These are phyloP conservation scores for Rhododendron griersonianum DNA, from an alignment of 148 eudicot genomes.

Conservation along the genomic window DNA sequence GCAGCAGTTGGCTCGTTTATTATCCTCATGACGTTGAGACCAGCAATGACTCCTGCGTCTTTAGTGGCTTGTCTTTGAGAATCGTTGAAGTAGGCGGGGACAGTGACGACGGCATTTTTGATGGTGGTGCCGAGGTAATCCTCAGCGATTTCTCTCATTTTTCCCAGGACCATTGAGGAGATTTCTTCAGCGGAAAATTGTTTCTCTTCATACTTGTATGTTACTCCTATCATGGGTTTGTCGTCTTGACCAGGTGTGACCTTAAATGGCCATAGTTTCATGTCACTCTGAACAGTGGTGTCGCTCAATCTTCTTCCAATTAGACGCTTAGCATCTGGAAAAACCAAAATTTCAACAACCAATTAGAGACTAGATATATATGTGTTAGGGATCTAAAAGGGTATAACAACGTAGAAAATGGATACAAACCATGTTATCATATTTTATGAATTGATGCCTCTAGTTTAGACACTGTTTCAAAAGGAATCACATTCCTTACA, in stretches of 20 bases:
- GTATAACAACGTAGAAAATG: neutral
- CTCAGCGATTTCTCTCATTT: constrained; percentile 1
- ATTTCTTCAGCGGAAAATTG: constrained; percentile 1
- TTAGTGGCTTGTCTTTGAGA: too few species aligned
- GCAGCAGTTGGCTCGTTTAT: too few species aligned
- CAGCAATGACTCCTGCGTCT: too few species aligned
- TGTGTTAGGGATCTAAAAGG: neutral
- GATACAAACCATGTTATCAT: too few species aligned
- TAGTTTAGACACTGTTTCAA: too few species aligned
- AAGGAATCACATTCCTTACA: too few species aligned
- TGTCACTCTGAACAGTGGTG: neutral
- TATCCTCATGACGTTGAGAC: too few species aligned
- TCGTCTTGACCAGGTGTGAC: neutral
- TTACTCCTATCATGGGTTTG: constrained; percentile 6
- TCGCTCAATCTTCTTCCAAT: neutral
- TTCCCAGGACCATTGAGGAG: neutral
- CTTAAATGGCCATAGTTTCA: neutral
- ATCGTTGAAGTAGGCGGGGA: neutral
- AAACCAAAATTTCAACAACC: neutral
- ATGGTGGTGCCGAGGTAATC: neutral
- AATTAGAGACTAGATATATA: neutral
- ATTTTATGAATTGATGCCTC: too few species aligned
- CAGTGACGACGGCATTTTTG: neutral
- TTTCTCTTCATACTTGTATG: neutral
- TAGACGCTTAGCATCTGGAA: neutral